Base-by-base conservation (phyloP, 2,329 filamentous ascomycete species). In the Fusarium gaditjirri region DNA sequence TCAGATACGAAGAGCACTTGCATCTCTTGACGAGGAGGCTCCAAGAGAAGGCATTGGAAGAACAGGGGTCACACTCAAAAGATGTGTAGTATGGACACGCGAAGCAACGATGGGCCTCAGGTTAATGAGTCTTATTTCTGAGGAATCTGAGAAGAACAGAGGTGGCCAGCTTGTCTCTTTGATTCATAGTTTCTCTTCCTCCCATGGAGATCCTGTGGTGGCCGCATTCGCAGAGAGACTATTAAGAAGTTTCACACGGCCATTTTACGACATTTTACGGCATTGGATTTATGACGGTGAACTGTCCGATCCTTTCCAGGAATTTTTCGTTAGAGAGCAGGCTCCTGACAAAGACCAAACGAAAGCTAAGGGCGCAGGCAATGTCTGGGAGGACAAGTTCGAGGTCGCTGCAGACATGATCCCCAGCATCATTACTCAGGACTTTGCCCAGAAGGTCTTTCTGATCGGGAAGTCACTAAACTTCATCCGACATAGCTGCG, bases 271-370 rank as follows among this genome's bases (percentile, higher is more conserved):
- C 77, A 98, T 99, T 85, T 86, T 99, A 59, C 91, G 94, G 60
- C 93, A 94, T 76, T 99, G 96, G 96, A 97, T 99, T 55, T 99
- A 99, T 78, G 95, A 99, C 77, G 96, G 96, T 68, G 97, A 99
- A 84, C 87, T 99, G 19, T 94, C 94, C n/a, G 96, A 99, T 81
- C 96, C 97, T 0, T 98, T 95, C 77, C 88, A 91, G 61, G 96
- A 99, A 78, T 99, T 99, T 82, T 98, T 99, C 77, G 95, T 99
- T 25, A 91, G 91, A 25, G 94, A 98, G 80, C 94, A 95, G 75
- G 89, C 91, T 57, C 67, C 76, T 11, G 73, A 83, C 70, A 80
- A 84, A 76, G 85, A 89, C 67, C 84, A 86, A 64, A 78, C 81
- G 53, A 87, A 86, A 74, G 84, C 84, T 55, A 87, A 86, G 53